phyloP scores from a whole-genome alignment of 2,329 filamentous ascomycete species.

The Fusarium scirpi region DNA sequence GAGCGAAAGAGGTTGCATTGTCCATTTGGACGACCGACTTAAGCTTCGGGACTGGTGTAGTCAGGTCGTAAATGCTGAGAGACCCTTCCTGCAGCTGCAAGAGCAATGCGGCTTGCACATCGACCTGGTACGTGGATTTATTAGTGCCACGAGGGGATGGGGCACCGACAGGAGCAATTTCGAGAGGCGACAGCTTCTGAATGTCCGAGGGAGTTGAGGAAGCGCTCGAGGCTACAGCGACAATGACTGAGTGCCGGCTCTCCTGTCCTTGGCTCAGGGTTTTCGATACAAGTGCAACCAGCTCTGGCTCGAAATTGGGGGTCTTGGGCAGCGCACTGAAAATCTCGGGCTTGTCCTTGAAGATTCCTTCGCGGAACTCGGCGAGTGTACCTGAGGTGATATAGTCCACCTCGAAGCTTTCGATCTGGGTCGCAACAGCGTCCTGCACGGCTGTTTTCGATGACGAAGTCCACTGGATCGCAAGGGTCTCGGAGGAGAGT shows the following conservation, averaged over 20 bases:
- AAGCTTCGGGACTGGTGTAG: slow-evolving; percentile 70
- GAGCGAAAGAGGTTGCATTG: slow-evolving; percentile 70
- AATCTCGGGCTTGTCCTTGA: slow-evolving; percentile 66
- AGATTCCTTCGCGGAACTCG: slow-evolving; percentile 66
- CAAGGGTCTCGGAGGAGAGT: slow-evolving; percentile 66
- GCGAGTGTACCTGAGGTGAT: slow-evolving; percentile 59
- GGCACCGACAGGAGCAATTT: slow-evolving; percentile 54
- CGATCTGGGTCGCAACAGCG: slow-evolving; percentile 49
- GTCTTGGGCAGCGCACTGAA: slow-evolving; percentile 64
- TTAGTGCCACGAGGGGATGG: slow-evolving; percentile 31
- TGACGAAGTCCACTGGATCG: slow-evolving; percentile 52
- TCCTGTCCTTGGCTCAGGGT: slow-evolving; percentile 49
- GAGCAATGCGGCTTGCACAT: slow-evolving; percentile 72
- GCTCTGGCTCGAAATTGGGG: slow-evolving; percentile 61
- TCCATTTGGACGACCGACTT: slow-evolving; percentile 65
- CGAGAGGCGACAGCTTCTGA: slow-evolving; percentile 55
- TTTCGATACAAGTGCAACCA: slow-evolving; percentile 65
- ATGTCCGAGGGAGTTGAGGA: slow-evolving; percentile 44
- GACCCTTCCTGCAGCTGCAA: slow-evolving; percentile 67
- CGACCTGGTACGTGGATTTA: slow-evolving; percentile 63
- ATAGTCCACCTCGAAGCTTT: slow-evolving; percentile 62
- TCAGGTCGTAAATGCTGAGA: slow-evolving; percentile 73
- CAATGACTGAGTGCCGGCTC: slow-evolving; percentile 50
- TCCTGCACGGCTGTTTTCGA: slow-evolving; percentile 54
- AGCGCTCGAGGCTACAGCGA: slow-evolving; percentile 49